Conservation (phyloP, 345 rosid genomes). For the Cardiospermum halicacabum region DNA sequence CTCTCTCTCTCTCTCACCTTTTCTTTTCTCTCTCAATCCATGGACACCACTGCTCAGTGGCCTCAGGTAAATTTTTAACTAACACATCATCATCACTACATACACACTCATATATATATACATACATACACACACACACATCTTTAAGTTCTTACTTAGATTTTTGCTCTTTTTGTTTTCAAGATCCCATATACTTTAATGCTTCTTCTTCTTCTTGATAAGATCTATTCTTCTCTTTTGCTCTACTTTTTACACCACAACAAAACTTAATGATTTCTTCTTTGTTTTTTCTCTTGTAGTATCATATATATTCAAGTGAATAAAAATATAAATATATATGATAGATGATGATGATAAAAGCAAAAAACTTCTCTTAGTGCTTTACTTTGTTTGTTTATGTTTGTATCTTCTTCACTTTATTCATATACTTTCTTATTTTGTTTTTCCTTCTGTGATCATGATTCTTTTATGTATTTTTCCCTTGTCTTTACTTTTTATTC, state of each 20-base stretch:
- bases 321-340: conserved; percentile 1
- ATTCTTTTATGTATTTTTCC: conserved; percentile 20
- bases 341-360: conserved; percentile 1
- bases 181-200: conserved; percentile 2
- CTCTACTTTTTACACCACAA: not conserved
- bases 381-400: conserved; percentile 19
- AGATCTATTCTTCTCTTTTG: conserved; percentile 14
- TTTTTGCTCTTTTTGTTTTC: conserved; percentile 5
- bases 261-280: conserved; percentile 17
- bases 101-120: no score
- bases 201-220: conserved; percentile 6
- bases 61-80: conserved; percentile 34
- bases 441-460: no score
- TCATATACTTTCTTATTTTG: conserved; percentile 5
- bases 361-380: conserved; percentile 17
- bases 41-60: conserved; percentile 40
- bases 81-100: no score
- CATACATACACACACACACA: no score
- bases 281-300: conserved; percentile 19
- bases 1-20: not conserved
- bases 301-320: not conserved
- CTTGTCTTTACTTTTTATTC: not conserved
- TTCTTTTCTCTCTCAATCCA: conserved; percentile 22
- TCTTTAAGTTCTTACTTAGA: conserved; percentile 19
- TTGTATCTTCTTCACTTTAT: conserved; percentile 6